Conservation (phyloP, 805 yeast species). For the Maudiozyma pseudohumilis region DNA sequence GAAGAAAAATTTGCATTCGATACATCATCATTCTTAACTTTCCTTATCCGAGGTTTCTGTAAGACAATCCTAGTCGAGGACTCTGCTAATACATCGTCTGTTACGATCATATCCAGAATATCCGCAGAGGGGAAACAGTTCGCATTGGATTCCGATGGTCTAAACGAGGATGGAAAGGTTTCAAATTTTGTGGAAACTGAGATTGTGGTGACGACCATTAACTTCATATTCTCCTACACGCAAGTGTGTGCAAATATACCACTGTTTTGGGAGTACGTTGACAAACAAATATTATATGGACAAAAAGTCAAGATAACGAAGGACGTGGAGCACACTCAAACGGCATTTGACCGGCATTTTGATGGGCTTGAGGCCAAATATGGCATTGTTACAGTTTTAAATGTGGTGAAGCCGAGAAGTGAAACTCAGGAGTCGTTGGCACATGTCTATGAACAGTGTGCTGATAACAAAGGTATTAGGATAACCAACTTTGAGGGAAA, state of each 20-base stretch:
- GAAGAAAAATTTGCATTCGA: slow-evolving; percentile 53
- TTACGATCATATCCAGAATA: slow-evolving; percentile 80
- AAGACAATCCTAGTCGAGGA: slow-evolving; percentile 39
- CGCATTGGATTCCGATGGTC: slow-evolving; percentile 74
- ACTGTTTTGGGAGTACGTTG: slow-evolving; percentile 86
- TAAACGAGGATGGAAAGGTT: slow-evolving; percentile 86
- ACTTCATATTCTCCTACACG: slow-evolving; percentile 56
- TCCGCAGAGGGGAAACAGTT: slow-evolving; percentile 87
- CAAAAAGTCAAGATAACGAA: slow-evolving; percentile 76
- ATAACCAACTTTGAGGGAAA: slow-evolving; percentile 31
- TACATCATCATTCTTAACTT: slow-evolving; percentile 60
- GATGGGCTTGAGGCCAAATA: slow-evolving; percentile 58
- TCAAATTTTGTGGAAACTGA: slow-evolving; percentile 91
- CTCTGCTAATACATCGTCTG: slow-evolving; percentile 24
- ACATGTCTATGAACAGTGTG: slow-evolving; percentile 49
- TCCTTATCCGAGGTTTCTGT: slow-evolving; percentile 87
- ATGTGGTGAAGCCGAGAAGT: slow-evolving; percentile 57
- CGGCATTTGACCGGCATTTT: slow-evolving; percentile 78
- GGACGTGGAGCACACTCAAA: slow-evolving; percentile 74
- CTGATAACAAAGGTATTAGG: slow-evolving; percentile 26
- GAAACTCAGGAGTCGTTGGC: slow-evolving; percentile 60
- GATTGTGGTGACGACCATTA: slow-evolving; percentile 47
- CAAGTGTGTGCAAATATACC: slow-evolving; percentile 92
- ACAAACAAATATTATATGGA: slow-evolving; percentile 51
- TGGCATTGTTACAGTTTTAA: slow-evolving; percentile 78